A percentile compares a stretch with the other conserved stretches of the same genome.
Conservation (phyloP, 2,329 filamentous ascomycete genomes). For the Zalaria obscura region DNA sequence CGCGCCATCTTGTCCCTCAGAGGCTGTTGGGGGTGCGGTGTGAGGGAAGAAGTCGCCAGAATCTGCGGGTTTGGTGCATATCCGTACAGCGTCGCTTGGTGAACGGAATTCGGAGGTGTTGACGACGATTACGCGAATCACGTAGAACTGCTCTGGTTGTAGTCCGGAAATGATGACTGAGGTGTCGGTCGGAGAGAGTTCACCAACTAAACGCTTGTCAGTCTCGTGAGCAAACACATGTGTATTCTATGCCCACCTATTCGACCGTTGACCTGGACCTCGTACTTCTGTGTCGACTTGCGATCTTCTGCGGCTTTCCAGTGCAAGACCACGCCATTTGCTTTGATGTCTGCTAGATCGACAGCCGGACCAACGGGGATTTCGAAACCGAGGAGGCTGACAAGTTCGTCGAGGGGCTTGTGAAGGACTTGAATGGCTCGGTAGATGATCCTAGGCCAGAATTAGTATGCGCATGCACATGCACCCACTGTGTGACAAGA, state of each 20-base stretch:
- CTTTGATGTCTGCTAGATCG: slow-evolving; percentile 76
- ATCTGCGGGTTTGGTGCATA: slow-evolving; percentile 48
- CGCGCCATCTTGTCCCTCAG: slow-evolving; percentile 9
- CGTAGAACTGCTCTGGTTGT: slow-evolving; percentile 78
- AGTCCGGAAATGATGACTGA: slow-evolving; percentile 86
- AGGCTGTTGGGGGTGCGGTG: slow-evolving; percentile 33
- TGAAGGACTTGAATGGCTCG: slow-evolving; percentile 79
- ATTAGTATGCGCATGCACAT: slow-evolving; percentile 1
- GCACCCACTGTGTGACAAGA: not conserved
- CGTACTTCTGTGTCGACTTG: slow-evolving; percentile 65
- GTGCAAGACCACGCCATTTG: slow-evolving; percentile 76
- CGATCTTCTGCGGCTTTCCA: slow-evolving; percentile 49
- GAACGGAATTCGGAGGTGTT: slow-evolving; percentile 88
- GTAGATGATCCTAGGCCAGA: slow-evolving; percentile 49
- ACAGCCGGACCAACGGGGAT: slow-evolving; percentile 83
- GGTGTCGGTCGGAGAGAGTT: slow-evolving; percentile 66
- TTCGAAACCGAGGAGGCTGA: slow-evolving; percentile 83
- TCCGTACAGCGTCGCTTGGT: slow-evolving; percentile 68
- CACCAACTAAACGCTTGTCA: slow-evolving; percentile 44
- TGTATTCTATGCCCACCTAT: slow-evolving; percentile 17
- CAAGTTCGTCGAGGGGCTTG: slow-evolving; percentile 81
- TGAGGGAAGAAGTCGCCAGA: slow-evolving; percentile 32
- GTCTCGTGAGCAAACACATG: too few relatives aligned
- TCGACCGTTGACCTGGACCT: slow-evolving; percentile 77
- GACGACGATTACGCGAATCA: slow-evolving; percentile 82